phyloP scores from a whole-genome alignment of 140 eudicot genomes.

The Flaveria floridana region DNA sequence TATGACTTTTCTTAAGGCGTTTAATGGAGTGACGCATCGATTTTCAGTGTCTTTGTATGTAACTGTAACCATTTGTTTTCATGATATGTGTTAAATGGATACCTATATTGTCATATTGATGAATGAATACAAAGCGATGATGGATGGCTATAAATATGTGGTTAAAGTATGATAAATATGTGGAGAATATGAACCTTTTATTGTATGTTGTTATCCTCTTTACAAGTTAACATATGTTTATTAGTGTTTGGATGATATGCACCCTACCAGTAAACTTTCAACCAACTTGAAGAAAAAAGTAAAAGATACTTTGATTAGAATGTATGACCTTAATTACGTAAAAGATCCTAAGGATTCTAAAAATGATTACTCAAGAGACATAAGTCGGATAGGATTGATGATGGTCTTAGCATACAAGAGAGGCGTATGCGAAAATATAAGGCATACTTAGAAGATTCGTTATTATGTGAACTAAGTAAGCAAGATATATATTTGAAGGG shows the following conservation, averaged over 20 bases:
- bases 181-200: background rate
- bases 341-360: background rate
- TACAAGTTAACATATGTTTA: background rate
- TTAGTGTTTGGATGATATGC: background rate
- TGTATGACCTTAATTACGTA: background rate
- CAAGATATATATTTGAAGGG: background rate
- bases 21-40: background rate
- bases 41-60: background rate
- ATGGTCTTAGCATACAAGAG: background rate
- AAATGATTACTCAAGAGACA: background rate
- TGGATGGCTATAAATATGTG: background rate
- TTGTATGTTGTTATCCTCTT: background rate
- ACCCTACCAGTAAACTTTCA: background rate
- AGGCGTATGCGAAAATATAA: background rate
- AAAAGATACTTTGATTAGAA: background rate
- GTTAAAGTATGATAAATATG: constrained; percentile 1
- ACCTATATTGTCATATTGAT: background rate
- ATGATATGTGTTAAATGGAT: constrained; percentile 3
- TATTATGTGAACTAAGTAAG: background rate
- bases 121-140: background rate
- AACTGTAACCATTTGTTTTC: background rate
- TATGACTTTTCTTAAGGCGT: background rate
- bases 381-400: too few species aligned
- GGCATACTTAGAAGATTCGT: background rate
- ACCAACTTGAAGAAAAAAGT: constrained; percentile 6